Percentiles rank a stretch among this genome's conserved stretches.
Evolutionary conservation across 495 filamentous ascomycete genomes (phyloP).

Genomic region (Chaetomium fimeti): DNA sequence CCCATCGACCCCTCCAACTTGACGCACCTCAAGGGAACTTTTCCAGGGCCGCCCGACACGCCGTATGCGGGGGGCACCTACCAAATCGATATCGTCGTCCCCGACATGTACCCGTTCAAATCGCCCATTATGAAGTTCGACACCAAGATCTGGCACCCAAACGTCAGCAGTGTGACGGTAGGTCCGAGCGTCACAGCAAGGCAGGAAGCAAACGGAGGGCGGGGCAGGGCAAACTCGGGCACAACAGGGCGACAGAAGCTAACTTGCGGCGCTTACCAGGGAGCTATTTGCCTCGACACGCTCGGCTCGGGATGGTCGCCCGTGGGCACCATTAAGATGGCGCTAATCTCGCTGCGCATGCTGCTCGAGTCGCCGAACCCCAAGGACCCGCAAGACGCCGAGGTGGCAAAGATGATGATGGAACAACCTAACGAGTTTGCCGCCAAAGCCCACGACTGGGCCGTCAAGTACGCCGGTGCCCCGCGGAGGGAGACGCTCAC

Average conservation of each 20-base stretch:
- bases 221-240: background rate
- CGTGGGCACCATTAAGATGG: slow-evolving; percentile 92
- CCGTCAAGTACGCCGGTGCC: slow-evolving; percentile 77
- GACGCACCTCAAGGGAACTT: slow-evolving; percentile 78
- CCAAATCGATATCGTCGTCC: slow-evolving; percentile 80
- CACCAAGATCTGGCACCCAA: slow-evolving; percentile 98
- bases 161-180: slow-evolving; percentile 93
- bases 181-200: slow-evolving; percentile 32
- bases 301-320: slow-evolving; percentile 88
- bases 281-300: slow-evolving; percentile 96
- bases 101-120: slow-evolving; percentile 87
- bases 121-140: slow-evolving; percentile 90
- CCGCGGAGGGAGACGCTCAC: slow-evolving; percentile 46
- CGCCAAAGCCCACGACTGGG: slow-evolving; percentile 85
- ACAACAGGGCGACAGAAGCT: background rate
- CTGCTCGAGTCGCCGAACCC: slow-evolving; percentile 92
- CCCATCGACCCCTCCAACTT: slow-evolving; percentile 67
- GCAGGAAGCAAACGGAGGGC: background rate
- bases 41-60: slow-evolving; percentile 85
- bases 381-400: slow-evolving; percentile 94
- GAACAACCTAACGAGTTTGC: slow-evolving; percentile 74
- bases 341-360: slow-evolving; percentile 87
- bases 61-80: slow-evolving; percentile 91
- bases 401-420: slow-evolving; percentile 90
- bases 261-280: slow-evolving; percentile 51